Evolutionary conservation across 2,329 filamentous ascomycete species (phyloP).

Genomic region (Truncatella angustata): DNA sequence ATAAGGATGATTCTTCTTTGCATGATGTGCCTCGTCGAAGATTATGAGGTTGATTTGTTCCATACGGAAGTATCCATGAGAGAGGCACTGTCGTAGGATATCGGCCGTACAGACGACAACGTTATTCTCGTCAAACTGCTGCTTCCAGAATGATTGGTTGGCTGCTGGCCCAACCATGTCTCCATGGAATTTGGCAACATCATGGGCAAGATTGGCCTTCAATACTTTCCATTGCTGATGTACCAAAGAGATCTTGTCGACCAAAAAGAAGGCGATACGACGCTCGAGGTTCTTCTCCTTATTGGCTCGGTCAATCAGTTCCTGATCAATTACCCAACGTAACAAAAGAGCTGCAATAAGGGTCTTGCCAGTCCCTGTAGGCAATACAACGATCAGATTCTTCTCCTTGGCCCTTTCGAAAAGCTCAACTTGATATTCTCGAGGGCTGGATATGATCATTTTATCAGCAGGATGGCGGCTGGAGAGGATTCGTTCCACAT

Average conservation of each 20-base stretch:
- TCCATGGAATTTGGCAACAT: constrained; percentile 73
- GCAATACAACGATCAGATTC: constrained; percentile 87
- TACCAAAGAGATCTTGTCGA: constrained; percentile 85
- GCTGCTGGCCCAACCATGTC: constrained; percentile 51
- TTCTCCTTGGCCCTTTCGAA: constrained; percentile 81
- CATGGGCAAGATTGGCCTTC: constrained; percentile 74
- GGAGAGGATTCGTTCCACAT: neutral
- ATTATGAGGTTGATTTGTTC: constrained; percentile 83
- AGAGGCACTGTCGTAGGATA: constrained; percentile 75
- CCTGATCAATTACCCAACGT: constrained; percentile 71
- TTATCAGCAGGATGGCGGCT: constrained; percentile 33
- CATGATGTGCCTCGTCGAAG: constrained; percentile 95
- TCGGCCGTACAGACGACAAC: constrained; percentile 92
- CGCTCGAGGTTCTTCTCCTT: constrained; percentile 47
- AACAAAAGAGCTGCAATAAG: constrained; percentile 89
- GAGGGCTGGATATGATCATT: constrained; percentile 70
- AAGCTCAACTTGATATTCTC: constrained; percentile 89
- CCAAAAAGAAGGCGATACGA: constrained; percentile 82
- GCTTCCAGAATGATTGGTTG: constrained; percentile 47
- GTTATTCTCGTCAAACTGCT: constrained; percentile 63
- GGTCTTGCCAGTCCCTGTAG: constrained; percentile 77
- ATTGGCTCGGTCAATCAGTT: constrained; percentile 65
- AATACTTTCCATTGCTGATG: constrained; percentile 87
- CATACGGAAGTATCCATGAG: constrained; percentile 78
- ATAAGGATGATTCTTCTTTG: constrained; percentile 91